Conservation (phyloP, 2,329 filamentous ascomycete species). For the Laburnicola sp. region DNA sequence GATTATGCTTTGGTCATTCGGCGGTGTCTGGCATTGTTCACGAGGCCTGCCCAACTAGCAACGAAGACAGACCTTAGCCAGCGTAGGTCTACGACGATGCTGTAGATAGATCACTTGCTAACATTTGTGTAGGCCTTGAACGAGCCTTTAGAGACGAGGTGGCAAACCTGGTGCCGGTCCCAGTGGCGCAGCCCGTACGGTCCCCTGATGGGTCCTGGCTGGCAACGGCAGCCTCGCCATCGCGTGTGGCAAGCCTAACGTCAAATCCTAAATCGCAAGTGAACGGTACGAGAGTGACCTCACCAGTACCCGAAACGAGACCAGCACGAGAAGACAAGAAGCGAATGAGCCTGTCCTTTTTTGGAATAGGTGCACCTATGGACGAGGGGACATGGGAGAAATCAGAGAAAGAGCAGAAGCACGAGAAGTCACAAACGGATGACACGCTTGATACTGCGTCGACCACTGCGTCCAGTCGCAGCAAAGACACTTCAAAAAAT, state of each 20-base stretch:
- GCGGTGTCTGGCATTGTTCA: conserved; percentile 73
- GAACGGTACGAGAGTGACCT: conserved; percentile 30
- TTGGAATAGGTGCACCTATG: conserved; percentile 40
- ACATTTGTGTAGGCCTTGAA: conserved; percentile 49
- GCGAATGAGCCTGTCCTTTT: conserved; percentile 43
- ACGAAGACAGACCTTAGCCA: conserved; percentile 63
- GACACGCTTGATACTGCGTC: conserved; percentile 26
- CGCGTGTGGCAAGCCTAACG: conserved; percentile 31
- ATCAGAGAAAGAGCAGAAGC: conserved; percentile 17
- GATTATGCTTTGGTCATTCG: conserved; percentile 90
- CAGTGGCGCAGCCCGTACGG: conserved; percentile 30
- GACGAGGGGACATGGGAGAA: conserved; percentile 27
- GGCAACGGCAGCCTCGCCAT: conserved; percentile 30
- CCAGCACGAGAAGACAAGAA: conserved; percentile 45
- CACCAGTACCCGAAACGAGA: conserved; percentile 27
- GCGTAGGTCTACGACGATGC: conserved; percentile 56
- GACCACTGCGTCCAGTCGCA: conserved; percentile 31
- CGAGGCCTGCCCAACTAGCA: conserved; percentile 63
- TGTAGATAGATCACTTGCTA: conserved; percentile 14
- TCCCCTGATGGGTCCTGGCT: conserved; percentile 44
- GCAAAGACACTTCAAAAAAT: conserved; percentile 36
- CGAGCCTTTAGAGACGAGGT: conserved; percentile 51
- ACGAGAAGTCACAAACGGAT: conserved; percentile 23
- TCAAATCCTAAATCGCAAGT: conserved; percentile 22
- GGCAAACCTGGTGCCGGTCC: conserved; percentile 43